Percentiles rank a stretch among this genome's conserved stretches.
Conservation (phyloP, 2,329 filamentous ascomycete species). For the Stemphylium beticola region DNA sequence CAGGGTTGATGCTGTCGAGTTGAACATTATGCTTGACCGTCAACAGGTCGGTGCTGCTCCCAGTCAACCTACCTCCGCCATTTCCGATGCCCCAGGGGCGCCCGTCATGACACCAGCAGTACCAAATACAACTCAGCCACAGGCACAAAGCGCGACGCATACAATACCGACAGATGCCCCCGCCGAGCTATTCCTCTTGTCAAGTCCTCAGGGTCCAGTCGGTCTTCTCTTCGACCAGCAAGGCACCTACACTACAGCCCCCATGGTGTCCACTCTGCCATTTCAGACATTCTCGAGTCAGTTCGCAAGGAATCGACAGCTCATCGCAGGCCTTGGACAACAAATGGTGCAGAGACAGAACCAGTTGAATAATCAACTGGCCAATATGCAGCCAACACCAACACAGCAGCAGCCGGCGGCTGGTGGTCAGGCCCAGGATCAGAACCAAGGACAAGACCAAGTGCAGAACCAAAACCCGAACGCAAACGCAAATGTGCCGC, state of each 20-base stretch:
- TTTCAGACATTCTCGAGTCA: constrained; percentile 43
- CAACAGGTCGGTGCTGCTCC: constrained; percentile 12
- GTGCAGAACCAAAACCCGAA: constrained; percentile 18
- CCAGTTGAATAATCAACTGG: constrained; percentile 26
- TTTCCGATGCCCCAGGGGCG: constrained; percentile 1
- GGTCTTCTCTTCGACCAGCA: constrained; percentile 45
- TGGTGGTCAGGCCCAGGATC: constrained; percentile 18
- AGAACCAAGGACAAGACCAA: constrained; percentile 22
- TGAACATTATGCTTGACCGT: constrained; percentile 29
- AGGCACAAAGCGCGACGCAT: constrained; percentile 5
- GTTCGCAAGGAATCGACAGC: constrained; percentile 41
- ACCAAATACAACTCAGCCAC: constrained; percentile 14
- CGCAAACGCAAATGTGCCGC: constrained; percentile 13
- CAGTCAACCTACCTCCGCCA: not conserved
- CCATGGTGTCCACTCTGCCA: constrained; percentile 33
- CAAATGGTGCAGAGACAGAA: constrained; percentile 33
- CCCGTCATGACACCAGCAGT: constrained; percentile 6
- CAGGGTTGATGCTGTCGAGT: constrained; percentile 30
- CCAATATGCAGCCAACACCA: constrained; percentile 24
- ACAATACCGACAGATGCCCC: constrained; percentile 26
- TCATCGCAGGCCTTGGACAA: constrained; percentile 40
- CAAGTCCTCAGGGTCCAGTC: constrained; percentile 46
- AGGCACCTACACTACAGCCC: constrained; percentile 44
- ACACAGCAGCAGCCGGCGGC: constrained; percentile 22
- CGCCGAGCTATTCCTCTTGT: constrained; percentile 44